Conservation (phyloP, 257 asterid genomes). For the Orobanche coerulescens region DNA sequence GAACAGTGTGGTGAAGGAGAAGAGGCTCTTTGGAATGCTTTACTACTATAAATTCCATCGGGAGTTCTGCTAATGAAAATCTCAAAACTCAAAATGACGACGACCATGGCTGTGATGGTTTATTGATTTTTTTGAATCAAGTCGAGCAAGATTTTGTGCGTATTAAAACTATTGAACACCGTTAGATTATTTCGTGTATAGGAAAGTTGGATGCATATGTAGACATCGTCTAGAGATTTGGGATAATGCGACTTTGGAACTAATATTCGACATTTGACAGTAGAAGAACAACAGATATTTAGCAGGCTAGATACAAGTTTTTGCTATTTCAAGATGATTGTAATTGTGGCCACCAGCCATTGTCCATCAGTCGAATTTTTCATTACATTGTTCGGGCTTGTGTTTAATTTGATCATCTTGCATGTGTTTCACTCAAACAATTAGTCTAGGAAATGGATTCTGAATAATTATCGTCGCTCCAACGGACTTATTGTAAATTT, state of each 20-base stretch:
- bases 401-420: too few species aligned
- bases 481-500: too few species aligned
- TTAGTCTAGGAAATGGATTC: too few species aligned
- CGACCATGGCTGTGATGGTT: not conserved
- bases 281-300: not conserved
- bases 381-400: too few species aligned
- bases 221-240: not conserved
- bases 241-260: not conserved
- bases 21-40: constrained; percentile 53
- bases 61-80: not conserved
- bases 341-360: too few species aligned
- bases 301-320: not conserved
- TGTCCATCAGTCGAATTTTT: too few species aligned
- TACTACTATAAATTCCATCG: constrained; percentile 17
- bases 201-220: not conserved
- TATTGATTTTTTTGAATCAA: not conserved
- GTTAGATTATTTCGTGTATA: not conserved
- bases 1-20: constrained; percentile 55
- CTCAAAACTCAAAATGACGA: not conserved
- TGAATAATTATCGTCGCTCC: too few species aligned
- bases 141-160: not conserved
- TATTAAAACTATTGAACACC: not conserved
- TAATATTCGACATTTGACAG: not conserved
- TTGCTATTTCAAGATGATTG: too few species aligned
- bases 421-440: too few species aligned